Base-by-base conservation (phyloP, 805 yeast species). In the Saccharomycopsis olivae region DNA sequence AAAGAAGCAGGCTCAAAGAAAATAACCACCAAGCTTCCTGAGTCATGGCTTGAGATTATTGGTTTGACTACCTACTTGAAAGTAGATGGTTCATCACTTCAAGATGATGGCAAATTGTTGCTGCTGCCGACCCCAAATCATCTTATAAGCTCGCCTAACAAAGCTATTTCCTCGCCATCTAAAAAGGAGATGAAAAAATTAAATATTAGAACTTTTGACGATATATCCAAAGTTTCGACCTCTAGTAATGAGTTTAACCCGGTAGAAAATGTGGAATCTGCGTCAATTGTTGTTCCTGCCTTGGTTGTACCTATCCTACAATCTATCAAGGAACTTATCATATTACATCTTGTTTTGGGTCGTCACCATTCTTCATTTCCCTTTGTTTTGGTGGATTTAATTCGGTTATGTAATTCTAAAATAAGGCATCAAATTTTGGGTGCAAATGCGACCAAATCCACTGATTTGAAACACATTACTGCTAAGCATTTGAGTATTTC, bases 401-500 rank as follows among this genome's bases (percentile, higher is more conserved):
- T 78, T 33, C 66, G 67, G 31, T 57, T 68, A 9, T 59, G 72
- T 51, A 78, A 80, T 49, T 55, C 72, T 14, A 70, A 75, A 44
- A 60, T 72, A 4, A 68, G 72, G 3, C 72, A 73, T 46, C 71
- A 82, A 3, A 76, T 82, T 29, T 59, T 82, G 28, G 80, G 78
- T 33, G 86, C 88, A 1, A 84, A 82, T 31, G 89, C 89, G 1
- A 78, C 83, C 2, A 59, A 74, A 47, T 72, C 87, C 1, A 83
- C 89, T 0, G 86, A 84, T 0, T 61, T 81, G 37, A 75, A 70
- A 47, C 87, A 80, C 51, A 80, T 82, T 37, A 76, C 84, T 3
- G 78, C 86, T 1, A 76, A 75, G 48, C 84, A 81, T 54, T 53
- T 81, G 37, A 78, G 86, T 1, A 63, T 80, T 29, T 73, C 82